These are phyloP conservation scores for Achaetomiella virescens DNA, from an alignment of 495 filamentous ascomycete species.

Conservation along the genomic window DNA sequence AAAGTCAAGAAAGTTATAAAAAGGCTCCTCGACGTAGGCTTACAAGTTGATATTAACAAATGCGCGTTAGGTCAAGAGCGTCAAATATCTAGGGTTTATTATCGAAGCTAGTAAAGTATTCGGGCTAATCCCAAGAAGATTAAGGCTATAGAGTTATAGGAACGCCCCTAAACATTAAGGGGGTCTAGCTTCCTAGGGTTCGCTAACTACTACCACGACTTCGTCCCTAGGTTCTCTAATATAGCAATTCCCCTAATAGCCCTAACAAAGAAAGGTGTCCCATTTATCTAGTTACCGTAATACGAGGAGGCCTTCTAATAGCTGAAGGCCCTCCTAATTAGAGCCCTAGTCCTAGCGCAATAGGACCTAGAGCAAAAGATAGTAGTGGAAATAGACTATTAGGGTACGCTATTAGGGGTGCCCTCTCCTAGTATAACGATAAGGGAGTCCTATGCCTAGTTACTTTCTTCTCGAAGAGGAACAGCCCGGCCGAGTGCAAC, in stretches of 20 bases:
- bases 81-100: not conserved
- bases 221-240: not conserved
- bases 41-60: not conserved
- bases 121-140: not conserved
- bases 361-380: not conserved
- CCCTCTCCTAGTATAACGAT: not conserved
- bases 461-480: not conserved
- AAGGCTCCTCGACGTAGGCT: not conserved
- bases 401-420: not conserved
- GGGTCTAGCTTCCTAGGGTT: not conserved
- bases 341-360: not conserved
- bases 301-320: not conserved
- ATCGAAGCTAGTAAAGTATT: not conserved
- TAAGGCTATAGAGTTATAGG: not conserved
- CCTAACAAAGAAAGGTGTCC: not conserved
- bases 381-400: not conserved
- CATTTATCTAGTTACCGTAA: not conserved
- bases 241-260: not conserved
- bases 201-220: too few species aligned
- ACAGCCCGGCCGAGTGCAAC: not conserved
- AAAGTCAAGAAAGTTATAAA: not conserved
- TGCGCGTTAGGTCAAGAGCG: not conserved
- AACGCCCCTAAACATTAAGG: not conserved
- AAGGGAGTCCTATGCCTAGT: not conserved
- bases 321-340: not conserved